A percentile compares a stretch with the other conserved stretches of the same genome.
phyloP scores from a whole-genome alignment of 768 basidiomycete species.

The Hydnum rufescens region DNA sequence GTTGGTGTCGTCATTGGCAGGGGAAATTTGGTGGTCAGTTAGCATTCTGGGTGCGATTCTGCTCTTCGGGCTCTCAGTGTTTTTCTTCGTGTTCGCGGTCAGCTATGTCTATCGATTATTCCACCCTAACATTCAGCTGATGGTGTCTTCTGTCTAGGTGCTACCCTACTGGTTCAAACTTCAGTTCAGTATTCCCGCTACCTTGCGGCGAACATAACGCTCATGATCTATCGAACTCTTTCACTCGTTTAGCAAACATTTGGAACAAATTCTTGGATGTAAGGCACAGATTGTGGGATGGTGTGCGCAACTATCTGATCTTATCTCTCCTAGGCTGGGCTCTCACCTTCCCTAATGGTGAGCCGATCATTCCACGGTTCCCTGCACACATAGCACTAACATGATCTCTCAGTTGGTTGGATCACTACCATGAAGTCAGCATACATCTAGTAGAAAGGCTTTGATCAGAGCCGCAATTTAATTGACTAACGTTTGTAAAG shows the following conservation, averaged over 20 bases:
- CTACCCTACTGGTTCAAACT: constrained; percentile 1
- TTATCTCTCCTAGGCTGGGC: not conserved
- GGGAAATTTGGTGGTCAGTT: not conserved
- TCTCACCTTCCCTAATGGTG: not conserved
- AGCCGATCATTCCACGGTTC: not conserved
- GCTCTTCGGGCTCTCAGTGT: constrained; percentile 1
- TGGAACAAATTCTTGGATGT: constrained; percentile 1
- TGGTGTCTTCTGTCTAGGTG: too few relatives aligned
- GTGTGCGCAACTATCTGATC: too few relatives aligned
- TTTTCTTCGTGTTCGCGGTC: constrained; percentile 1
- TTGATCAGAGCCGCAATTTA: too few relatives aligned
- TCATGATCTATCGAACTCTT: not conserved
- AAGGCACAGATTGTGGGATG: too few relatives aligned
- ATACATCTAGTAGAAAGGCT: too few relatives aligned
- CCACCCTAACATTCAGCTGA: too few relatives aligned
- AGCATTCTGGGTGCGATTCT: not conserved
- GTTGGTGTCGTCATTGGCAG: not conserved
- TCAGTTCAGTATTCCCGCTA: not conserved
- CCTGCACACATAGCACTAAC: too few relatives aligned
- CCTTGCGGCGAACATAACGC: not conserved
- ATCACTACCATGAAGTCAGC: too few relatives aligned
- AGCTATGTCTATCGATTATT: too few relatives aligned
- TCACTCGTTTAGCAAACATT: not conserved
- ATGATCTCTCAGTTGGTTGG: too few relatives aligned
- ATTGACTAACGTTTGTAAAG: too few relatives aligned